phyloP scores from a whole-genome alignment of 2,329 filamentous ascomycete genomes.

The Beauveria brongniartii region DNA sequence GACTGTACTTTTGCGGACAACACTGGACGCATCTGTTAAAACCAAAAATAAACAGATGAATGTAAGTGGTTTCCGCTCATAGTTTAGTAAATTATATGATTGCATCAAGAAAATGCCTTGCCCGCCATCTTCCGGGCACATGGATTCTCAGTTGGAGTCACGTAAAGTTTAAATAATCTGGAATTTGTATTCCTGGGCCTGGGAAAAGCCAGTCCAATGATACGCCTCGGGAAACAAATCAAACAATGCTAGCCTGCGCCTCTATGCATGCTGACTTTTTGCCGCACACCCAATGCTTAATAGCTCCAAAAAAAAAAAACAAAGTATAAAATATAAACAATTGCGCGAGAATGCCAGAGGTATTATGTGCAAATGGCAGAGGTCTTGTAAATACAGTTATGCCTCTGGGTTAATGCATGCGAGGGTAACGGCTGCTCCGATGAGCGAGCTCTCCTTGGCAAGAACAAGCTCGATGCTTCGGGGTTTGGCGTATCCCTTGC shows the following conservation, averaged over 20 bases:
- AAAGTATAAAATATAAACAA: constrained; percentile 3
- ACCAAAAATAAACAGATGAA: too few species aligned
- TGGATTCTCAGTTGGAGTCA: too few species aligned
- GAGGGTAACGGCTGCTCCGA: constrained; percentile 66
- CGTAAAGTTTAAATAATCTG: not conserved
- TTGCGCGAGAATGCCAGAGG: not conserved
- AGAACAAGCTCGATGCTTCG: constrained; percentile 53
- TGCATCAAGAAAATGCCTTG: too few species aligned
- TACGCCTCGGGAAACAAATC: constrained; percentile 5
- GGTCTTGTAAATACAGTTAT: constrained; percentile 8
- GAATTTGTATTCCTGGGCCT: constrained; percentile 3
- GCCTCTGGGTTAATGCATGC: constrained; percentile 30
- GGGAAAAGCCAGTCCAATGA: constrained; percentile 9
- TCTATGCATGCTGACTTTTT: constrained; percentile 14
- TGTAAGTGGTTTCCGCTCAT: too few species aligned
- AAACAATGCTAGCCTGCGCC: constrained; percentile 16
- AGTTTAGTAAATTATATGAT: too few species aligned
- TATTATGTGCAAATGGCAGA: constrained; percentile 7
- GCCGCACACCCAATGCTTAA: constrained; percentile 11
- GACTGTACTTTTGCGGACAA: too few species aligned
- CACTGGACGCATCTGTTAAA: too few species aligned
- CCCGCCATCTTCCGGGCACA: too few species aligned
- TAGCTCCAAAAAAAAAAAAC: not conserved
- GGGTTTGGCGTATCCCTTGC: constrained; percentile 26
- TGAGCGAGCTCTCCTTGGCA: constrained; percentile 65